Evolutionary conservation across 257 asterid genomes (phyloP).

Genomic region (Primulina tabacum): DNA sequence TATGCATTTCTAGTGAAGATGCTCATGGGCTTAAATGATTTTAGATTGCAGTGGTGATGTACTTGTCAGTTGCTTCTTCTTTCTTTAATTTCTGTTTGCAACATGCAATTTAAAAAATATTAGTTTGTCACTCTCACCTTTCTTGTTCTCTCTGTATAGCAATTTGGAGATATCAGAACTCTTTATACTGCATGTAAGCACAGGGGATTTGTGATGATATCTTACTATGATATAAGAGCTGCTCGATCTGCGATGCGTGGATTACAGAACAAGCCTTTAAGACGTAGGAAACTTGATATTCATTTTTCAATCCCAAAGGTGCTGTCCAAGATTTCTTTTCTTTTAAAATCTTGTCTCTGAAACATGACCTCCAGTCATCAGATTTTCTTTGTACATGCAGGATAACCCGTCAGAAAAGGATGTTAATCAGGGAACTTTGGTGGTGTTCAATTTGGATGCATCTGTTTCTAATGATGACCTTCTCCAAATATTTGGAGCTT

Average conservation of each 20-base stretch:
- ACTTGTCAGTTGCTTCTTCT: not conserved
- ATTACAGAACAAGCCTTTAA: slow-evolving; percentile 81
- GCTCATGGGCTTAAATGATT: not conserved
- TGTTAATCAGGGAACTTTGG: slow-evolving; percentile 93
- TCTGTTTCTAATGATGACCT: slow-evolving; percentile 93
- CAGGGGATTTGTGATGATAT: slow-evolving; percentile 98
- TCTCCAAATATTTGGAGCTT: slow-evolving; percentile 87
- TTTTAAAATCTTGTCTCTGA: not conserved
- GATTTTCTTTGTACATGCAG: slow-evolving; percentile 39
- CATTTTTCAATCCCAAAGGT: slow-evolving; percentile 99
- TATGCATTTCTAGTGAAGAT: not conserved
- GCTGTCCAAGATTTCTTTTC: slow-evolving; percentile 5
- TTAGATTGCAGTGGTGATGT: not conserved
- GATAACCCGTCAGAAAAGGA: slow-evolving; percentile 98
- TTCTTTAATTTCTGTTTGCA: not conserved
- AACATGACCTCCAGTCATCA: slow-evolving; percentile 8
- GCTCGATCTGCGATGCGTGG: slow-evolving; percentile 91
- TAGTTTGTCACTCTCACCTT: slow-evolving; percentile 19
- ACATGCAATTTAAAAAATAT: slow-evolving; percentile 15
- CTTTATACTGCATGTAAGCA: slow-evolving; percentile 95
- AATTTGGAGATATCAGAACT: slow-evolving; percentile 95
- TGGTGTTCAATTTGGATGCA: slow-evolving; percentile 90
- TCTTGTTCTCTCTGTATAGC: slow-evolving; percentile 38
- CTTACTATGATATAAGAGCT: slow-evolving; percentile 97
- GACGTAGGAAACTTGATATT: slow-evolving; percentile 91